These are phyloP conservation scores for Kluyveromyces sp. DNA, from an alignment of 1,139 yeast species.

Conservation along the genomic window DNA sequence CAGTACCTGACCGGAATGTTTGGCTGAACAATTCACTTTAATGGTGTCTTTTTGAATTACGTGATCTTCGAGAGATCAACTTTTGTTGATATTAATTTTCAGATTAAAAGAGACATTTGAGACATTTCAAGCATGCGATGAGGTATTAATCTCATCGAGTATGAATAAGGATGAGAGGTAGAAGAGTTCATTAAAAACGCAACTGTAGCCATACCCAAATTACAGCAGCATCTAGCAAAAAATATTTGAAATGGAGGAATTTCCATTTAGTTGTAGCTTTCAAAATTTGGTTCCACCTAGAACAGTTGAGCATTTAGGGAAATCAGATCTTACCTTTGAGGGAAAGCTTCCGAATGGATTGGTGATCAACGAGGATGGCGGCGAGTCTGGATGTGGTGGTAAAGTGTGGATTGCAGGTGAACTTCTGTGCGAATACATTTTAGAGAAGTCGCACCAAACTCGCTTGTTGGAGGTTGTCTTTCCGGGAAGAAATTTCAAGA, in stretches of 20 bases:
- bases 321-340: conserved; percentile 37
- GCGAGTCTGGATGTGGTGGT: conserved; percentile 54
- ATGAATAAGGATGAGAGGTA: background rate
- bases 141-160: background rate
- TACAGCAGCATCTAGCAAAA: no score
- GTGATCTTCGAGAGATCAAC: no score
- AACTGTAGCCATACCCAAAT: no score
- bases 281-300: conserved; percentile 16
- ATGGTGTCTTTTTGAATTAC: no score
- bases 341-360: conserved; percentile 37
- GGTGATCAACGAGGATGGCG: conserved; percentile 46
- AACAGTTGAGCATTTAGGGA: conserved; percentile 35
- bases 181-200: background rate
- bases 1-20: no score
- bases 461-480: conserved; percentile 10
- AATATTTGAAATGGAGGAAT: conserved; percentile 3
- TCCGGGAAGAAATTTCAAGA: conserved; percentile 18
- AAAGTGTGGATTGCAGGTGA: conserved; percentile 56
- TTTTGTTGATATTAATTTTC: background rate
- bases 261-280: conserved; percentile 13
- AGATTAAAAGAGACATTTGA: background rate
- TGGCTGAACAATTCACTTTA: no score
- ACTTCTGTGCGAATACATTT: conserved; percentile 40
- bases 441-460: conserved; percentile 18
- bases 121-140: background rate